Base-by-base conservation (phyloP, 140 eudicot species). In the Anethum foeniculum region DNA sequence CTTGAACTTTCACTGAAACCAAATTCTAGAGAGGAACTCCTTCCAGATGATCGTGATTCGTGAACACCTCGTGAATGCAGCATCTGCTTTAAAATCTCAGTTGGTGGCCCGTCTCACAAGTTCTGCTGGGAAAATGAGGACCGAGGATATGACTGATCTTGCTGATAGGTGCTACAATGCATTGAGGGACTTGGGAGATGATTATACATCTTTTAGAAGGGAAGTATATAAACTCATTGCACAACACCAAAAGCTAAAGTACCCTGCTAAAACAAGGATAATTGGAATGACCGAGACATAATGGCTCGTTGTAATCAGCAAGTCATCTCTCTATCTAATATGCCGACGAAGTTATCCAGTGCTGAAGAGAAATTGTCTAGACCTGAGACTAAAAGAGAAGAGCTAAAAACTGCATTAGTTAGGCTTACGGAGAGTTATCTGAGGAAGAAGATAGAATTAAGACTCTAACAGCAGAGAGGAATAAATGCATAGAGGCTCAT, bases 61-160 rank as follows among this genome's bases (percentile, higher is more conserved):
- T n/a, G n/a, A n/a, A n/a, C 30, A 60, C 5, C 68, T 60, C 68
- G 1, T 60, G 32, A 60, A 60, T 60, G 68, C 68, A 60, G 30
- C 68, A n/a, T 60, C 12, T 60, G 68, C n/a, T n/a, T 60, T 60
- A n/a, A 60, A 60, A n/a, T 60, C 32, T 60, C 68, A n/a, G 32
- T 60, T 60, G 68, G 68, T 60, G 68, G 68, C 32, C 68, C 68
- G 32, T 23, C 68, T 60, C 68, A 60, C 68, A 60, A 60, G 68
- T 60, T 60, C 68, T 60, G 68, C 68, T 60, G 68, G n/a, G 68
- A n/a, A 60, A 60, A 23, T 60, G 68, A 60, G 15, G 68, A 60
- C 32, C 68, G 68, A n/a, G 32, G 68, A 60, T 6, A 60, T 60
- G 68, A 60, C 3, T n/a, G 13, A 60, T 60, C 68, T 60, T 60